Base-by-base conservation (phyloP, 192 early-diverging fungal genomes). In the Irineochytrium annulatum region DNA sequence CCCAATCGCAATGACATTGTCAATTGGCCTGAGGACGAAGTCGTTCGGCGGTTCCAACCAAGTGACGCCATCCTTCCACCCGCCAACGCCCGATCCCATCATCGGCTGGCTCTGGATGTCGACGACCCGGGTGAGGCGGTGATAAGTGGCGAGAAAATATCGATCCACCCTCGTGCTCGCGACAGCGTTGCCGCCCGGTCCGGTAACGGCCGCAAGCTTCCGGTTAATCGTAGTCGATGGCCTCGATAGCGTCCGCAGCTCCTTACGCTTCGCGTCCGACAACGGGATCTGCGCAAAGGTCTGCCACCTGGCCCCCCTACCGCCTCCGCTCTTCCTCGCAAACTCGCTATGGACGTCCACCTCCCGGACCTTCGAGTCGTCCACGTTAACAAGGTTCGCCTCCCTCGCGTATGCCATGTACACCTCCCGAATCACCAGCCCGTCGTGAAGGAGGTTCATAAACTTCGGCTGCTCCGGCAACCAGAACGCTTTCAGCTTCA, bases 401-500 rank as follows among this genome's bases (percentile, higher is more conserved):
- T 85, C 83, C 29, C 54, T 51, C 1, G 63, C 44, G 64, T 85
- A 85, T 5, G 68, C 76, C 57, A 85, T 57, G 57, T 65, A 85
- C 30, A 85, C 55, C 37, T 85, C 81, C 16, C 73, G 65, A 5
- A 80, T 73, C 35, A 66, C 63, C 26, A 82, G 41, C 5, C 83
- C 83, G 39, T 85, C 83, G 51, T 85, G 77, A 26, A 84, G 57
- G 1, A 85, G 28, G 20, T 72, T 60, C 67, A 85, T 71, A 34
- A 69, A 73, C 57, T 85, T 82, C 30, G 83, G 83, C 16, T 62
- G 49, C 66, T 83, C 83, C 11, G 83, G 83, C 30, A 85, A 59
- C 83, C 83, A 85, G 63, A 85, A 85, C 4, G 69, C 74, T 59
- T 85, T 85, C 37, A 85, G 60, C 52, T 85, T 85, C 81, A 85